Evolutionary conservation across 2,329 filamentous ascomycete genomes (phyloP).

Genomic region (Decorospora gaudefroyi): DNA sequence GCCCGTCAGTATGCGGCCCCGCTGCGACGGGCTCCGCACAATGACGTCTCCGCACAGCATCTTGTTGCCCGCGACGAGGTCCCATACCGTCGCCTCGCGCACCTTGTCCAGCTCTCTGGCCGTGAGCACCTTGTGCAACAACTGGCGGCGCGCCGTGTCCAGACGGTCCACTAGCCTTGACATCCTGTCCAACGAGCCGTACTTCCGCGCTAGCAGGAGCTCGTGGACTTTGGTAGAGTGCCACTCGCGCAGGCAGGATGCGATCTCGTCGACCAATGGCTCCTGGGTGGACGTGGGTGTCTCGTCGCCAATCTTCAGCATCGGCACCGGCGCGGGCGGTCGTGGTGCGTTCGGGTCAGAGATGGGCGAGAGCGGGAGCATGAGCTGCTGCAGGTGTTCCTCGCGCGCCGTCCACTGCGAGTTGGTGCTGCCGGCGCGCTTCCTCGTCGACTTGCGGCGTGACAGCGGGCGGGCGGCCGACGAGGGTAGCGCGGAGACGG

Average conservation of each 20-base stretch:
- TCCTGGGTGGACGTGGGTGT: conserved; percentile 87
- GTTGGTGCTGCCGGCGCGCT: conserved; percentile 42
- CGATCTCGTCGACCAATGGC: conserved; percentile 94
- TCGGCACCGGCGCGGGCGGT: conserved; percentile 89
- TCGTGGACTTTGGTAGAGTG: conserved; percentile 97
- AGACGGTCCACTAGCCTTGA: conserved; percentile 79
- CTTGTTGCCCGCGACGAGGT: conserved; percentile 91
- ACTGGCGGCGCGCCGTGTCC: conserved; percentile 82
- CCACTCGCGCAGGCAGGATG: conserved; percentile 96
- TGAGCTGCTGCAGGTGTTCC: conserved; percentile 47
- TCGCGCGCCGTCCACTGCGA: conserved; percentile 49
- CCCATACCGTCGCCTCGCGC: conserved; percentile 92
- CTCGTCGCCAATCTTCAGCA: conserved; percentile 97
- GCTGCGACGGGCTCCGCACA: conserved; percentile 82
- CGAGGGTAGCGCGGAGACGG: conserved; percentile 30
- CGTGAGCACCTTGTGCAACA: conserved; percentile 92
- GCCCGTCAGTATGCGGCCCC: conserved; percentile 83
- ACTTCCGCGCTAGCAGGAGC: conserved; percentile 80
- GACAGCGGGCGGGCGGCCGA: conserved; percentile 35
- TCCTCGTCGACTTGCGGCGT: conserved; percentile 37
- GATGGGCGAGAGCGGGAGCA: conserved; percentile 47
- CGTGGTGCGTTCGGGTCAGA: conserved; percentile 69
- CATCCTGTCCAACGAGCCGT: conserved; percentile 78
- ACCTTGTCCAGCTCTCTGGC: conserved; percentile 77
- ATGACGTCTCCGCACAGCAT: conserved; percentile 92